Conservation (phyloP, 1,284 basidiomycete species). For the Takashimella koratensis region DNA sequence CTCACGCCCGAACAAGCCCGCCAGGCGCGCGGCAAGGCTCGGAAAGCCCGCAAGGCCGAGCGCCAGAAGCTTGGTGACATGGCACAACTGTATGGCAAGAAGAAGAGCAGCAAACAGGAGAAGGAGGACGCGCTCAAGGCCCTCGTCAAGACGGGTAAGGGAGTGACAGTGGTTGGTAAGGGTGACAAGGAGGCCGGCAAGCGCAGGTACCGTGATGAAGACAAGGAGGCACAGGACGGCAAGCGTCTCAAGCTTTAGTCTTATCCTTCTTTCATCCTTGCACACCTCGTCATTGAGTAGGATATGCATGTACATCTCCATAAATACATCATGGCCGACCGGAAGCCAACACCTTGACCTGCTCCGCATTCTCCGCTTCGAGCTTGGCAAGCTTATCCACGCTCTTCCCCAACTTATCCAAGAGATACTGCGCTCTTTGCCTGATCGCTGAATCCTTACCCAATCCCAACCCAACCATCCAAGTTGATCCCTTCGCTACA, state of each 20-base stretch:
- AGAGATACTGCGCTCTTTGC: constrained; percentile 63
- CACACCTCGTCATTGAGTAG: too few relatives aligned
- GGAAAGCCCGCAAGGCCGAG: constrained; percentile 69
- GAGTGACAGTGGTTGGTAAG: constrained; percentile 79
- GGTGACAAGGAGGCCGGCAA: constrained; percentile 47
- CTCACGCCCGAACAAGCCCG: constrained; percentile 83
- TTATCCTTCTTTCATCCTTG: too few relatives aligned
- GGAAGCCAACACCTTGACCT: constrained; percentile 58
- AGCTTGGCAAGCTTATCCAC: constrained; percentile 63
- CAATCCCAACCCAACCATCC: constrained; percentile 43
- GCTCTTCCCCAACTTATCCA: constrained; percentile 68
- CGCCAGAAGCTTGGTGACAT: constrained; percentile 66
- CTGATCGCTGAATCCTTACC: constrained; percentile 56
- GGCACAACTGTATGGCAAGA: constrained; percentile 61
- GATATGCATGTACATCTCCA: neutral
- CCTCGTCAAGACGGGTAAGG: constrained; percentile 77
- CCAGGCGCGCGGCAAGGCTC: constrained; percentile 63
- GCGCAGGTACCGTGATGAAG: constrained; percentile 30
- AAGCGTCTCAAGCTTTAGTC: constrained; percentile 42
- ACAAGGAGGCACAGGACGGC: constrained; percentile 22
- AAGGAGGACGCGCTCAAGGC: constrained; percentile 75
- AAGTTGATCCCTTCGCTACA: constrained; percentile 15
- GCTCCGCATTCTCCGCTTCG: constrained; percentile 64
- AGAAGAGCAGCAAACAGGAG: constrained; percentile 63
- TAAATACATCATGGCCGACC: neutral